A percentile compares a stretch with the other conserved stretches of the same genome.
Evolutionary conservation across 257 asterid genomes (phyloP).

Genomic region (Anisodus acutangulus): DNA sequence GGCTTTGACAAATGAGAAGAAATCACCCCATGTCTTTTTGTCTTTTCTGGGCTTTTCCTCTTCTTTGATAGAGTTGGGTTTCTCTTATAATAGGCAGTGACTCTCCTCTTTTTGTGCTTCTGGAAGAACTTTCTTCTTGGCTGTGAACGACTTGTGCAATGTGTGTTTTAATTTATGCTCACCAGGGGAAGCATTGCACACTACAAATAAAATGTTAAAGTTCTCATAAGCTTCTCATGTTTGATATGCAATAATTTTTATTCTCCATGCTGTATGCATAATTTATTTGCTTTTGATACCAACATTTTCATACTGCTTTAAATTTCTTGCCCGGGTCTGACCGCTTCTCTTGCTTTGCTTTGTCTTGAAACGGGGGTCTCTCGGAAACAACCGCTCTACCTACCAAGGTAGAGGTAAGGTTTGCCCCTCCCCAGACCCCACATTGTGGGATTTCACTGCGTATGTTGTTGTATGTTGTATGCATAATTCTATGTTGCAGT

Average conservation of each 20-base stretch:
- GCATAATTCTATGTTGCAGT: background rate
- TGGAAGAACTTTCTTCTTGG: background rate
- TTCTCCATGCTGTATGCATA: background rate
- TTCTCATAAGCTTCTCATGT: background rate
- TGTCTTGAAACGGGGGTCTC: too few relatives aligned
- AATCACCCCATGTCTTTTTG: background rate
- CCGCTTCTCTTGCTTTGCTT: too few relatives aligned
- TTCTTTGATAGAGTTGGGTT: constrained; percentile 2
- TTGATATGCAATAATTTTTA: background rate
- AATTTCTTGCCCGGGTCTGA: too few relatives aligned
- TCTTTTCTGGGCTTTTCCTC: background rate
- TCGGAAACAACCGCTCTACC: too few relatives aligned
- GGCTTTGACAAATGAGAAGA: background rate
- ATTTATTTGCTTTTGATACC: background rate
- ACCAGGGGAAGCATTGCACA: background rate
- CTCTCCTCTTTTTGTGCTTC: background rate
- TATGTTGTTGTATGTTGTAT: background rate
- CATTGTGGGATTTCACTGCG: too few relatives aligned
- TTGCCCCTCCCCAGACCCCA: too few relatives aligned
- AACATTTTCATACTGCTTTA: too few relatives aligned
- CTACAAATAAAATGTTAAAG: background rate
- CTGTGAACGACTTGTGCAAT: background rate
- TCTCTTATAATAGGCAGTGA: background rate
- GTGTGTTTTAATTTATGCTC: background rate
- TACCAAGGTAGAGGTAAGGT: too few relatives aligned